Conservation (phyloP, 805 yeast genomes). For the Metschnikowia bowlesiae region DNA sequence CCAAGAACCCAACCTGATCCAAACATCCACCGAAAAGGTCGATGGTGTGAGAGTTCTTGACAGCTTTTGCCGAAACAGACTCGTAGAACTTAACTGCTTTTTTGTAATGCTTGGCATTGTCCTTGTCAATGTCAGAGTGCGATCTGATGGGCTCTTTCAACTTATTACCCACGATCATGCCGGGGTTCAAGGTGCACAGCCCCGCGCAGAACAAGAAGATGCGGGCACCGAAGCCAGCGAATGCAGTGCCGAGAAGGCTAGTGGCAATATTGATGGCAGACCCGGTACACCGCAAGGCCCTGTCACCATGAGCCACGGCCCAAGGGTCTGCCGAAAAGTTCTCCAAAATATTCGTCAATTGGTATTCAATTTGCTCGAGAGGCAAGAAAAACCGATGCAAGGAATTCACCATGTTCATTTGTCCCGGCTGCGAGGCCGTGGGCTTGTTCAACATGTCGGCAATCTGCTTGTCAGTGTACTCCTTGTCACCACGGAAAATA, state of each 20-base stretch:
- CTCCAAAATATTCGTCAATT: slow-evolving; percentile 74
- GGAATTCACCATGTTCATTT: slow-evolving; percentile 25
- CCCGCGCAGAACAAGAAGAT: slow-evolving; percentile 90
- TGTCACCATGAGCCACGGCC: slow-evolving; percentile 77
- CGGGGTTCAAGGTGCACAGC: slow-evolving; percentile 92
- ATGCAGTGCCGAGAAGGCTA: slow-evolving; percentile 73
- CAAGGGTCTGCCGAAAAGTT: slow-evolving; percentile 77
- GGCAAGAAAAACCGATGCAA: slow-evolving; percentile 67
- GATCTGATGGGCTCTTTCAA: slow-evolving; percentile 96
- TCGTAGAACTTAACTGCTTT: slow-evolving; percentile 83
- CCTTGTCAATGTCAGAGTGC: slow-evolving; percentile 93
- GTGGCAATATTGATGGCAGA: slow-evolving; percentile 86
- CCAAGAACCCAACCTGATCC: slow-evolving; percentile 93
- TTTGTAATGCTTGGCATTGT: slow-evolving; percentile 77
- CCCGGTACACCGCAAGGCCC: slow-evolving; percentile 91
- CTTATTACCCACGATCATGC: slow-evolving; percentile 86
- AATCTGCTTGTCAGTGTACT: slow-evolving; percentile 68
- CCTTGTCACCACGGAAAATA: slow-evolving; percentile 87
- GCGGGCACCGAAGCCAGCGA: slow-evolving; percentile 83
- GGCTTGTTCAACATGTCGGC: slow-evolving; percentile 46
- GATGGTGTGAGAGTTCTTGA: slow-evolving; percentile 74
- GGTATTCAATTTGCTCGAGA: slow-evolving; percentile 74
- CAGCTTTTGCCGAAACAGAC: slow-evolving; percentile 58
- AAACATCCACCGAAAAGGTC: slow-evolving; percentile 94
- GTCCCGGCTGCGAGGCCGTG: slow-evolving; percentile 22